Evolutionary conservation across 306 rosid genomes (phyloP).

Genomic region (Cucurbita pepo): DNA sequence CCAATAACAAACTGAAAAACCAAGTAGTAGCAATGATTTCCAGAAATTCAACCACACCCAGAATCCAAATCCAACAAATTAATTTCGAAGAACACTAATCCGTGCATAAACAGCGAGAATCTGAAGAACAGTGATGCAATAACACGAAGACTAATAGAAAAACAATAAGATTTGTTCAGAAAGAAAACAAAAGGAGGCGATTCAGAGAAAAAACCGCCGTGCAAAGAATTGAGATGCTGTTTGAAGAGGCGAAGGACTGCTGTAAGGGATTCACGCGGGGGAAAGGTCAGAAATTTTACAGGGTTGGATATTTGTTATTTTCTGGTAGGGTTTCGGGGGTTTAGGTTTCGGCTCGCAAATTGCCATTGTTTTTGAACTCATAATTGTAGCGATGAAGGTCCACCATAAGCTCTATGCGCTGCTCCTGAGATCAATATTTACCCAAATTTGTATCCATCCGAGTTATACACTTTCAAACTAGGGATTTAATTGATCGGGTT

Average conservation of each 20-base stretch:
- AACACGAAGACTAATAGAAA: neutral
- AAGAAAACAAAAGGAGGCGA: neutral
- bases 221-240: neutral
- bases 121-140: neutral
- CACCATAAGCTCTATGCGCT: slow-evolving; percentile 8
- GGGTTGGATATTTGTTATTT: neutral
- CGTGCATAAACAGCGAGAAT: neutral
- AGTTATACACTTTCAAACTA: too few species aligned
- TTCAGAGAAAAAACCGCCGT: neutral
- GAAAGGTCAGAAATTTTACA: neutral
- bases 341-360: neutral
- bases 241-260: neutral
- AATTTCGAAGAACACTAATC: neutral
- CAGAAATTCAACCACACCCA: neutral
- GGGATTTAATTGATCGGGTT: too few species aligned
- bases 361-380: neutral
- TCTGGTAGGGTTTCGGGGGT: slow-evolving; percentile 6
- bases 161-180: neutral
- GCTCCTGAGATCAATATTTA: neutral
- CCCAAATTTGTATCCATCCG: too few species aligned
- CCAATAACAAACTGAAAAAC: neutral
- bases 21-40: neutral
- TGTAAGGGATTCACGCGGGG: neutral
- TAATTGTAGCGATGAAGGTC: neutral
- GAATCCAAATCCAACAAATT: neutral